Base-by-base conservation (phyloP, 148 eudicot species). In the Spergularia marina region DNA sequence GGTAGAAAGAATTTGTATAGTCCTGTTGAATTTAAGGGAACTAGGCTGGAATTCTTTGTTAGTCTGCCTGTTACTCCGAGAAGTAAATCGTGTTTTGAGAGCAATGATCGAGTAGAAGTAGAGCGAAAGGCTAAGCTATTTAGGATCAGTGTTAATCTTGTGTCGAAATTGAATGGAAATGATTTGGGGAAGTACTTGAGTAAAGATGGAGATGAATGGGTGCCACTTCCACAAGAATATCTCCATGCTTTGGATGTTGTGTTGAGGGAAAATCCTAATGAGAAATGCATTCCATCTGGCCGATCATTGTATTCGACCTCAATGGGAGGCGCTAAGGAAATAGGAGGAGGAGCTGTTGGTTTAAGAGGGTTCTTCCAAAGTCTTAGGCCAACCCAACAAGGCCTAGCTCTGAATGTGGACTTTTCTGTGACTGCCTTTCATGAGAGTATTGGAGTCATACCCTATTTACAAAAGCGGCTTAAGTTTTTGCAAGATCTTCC, bases 191-290 rank as follows among this genome's bases (percentile, higher is more conserved):
- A 82, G 74, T 89, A 86, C 75, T 84, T 93, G 80, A 84, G 78
- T 53, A 87, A 83, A 71, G 87, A 82, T 57, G 83, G 81, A 17
- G 88, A 83, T 44, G 91, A 86, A 68, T 87, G 81, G 76, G 65
- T 65, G 9, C 91, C 89, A 0, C 86, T 94, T 73, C 98, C 98
- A 65, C 97, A 94, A 70, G 95, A 90, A 58, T 94, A 90, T 84
- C 89, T 94, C 67, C 98, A 94, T 77, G 98, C 95, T 63, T 85
- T 91, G 74, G 98, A 94, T 84, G 93, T 94, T 49, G 93, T 91
- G 1, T 77, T 94, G 82, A 80, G 98, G 65, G 98, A 94, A 80
- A 73, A 83, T 69, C 86, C 98, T 15, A 78, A 76, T 18, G 90
- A 90, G 84, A 86, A 86, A 62, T 94, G 97, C 73, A 69, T 89